Evolutionary conservation across 2,329 filamentous ascomycete species (phyloP).

Genomic region (Claviceps africana): DNA sequence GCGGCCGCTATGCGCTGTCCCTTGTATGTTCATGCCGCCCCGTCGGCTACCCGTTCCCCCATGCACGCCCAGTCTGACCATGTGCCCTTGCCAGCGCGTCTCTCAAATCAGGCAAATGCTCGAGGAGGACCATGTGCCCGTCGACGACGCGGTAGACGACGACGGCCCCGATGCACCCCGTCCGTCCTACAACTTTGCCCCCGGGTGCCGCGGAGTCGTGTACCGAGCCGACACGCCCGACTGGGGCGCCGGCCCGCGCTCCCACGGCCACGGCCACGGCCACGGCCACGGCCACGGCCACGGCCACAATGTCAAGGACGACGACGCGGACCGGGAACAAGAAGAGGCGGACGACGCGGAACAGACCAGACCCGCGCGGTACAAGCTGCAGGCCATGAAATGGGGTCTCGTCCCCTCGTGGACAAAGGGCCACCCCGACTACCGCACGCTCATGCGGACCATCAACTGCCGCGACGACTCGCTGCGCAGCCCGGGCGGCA

Average conservation of each 20-base stretch:
- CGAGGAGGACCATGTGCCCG: conserved; percentile 58
- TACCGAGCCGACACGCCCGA: conserved; percentile 64
- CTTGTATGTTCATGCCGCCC: conserved; percentile 15
- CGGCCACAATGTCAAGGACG: too few species aligned
- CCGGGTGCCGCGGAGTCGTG: conserved; percentile 71
- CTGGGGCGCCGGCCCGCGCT: conserved; percentile 34
- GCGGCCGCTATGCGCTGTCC: conserved; percentile 22
- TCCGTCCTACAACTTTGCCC: conserved; percentile 85
- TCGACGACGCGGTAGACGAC: conserved; percentile 58
- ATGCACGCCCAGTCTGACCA: background rate
- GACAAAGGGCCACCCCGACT: conserved; percentile 74
- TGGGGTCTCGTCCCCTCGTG: conserved; percentile 93
- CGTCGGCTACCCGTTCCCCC: background rate
- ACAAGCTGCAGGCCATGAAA: conserved; percentile 85
- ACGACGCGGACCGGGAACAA: too few species aligned
- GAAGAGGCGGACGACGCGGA: too few species aligned
- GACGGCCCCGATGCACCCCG: conserved; percentile 39
- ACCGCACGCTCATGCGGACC: conserved; percentile 64
- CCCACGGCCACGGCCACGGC: conserved; percentile 1
- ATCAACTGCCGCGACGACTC: conserved; percentile 95
- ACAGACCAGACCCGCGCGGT: conserved; percentile 38
- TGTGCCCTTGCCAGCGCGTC: conserved; percentile 46
- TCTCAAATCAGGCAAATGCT: conserved; percentile 62
- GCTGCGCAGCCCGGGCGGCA: conserved; percentile 56
- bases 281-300: background rate